Evolutionary conservation across 768 basidiomycete species (phyloP), one percentile per base, ranked within the genome.

Genomic region (Glaciozyma antarctica): DNA sequence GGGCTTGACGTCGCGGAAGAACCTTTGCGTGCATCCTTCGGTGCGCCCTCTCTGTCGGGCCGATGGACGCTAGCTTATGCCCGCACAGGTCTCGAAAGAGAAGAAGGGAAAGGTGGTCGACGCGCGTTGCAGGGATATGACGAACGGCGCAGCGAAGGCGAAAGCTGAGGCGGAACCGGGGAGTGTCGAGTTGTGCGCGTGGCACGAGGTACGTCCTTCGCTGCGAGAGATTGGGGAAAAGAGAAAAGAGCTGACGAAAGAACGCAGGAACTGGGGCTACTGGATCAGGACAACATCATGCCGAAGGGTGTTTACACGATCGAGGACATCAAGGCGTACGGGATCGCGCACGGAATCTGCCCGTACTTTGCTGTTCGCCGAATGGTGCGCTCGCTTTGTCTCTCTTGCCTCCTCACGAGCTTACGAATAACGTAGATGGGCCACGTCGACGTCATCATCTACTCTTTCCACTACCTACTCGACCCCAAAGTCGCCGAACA

Each of bases 401-500:
- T 8, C n/a, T 8, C 34, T 28, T 17, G n/a, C n/a, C 22, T 8
- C 28, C 10, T 44, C 17, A 1, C 34, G 0, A 12, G 41, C 52
- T 41, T 22, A 28, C 5, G 9, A 30, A 24, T 4, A 5, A 9
- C n/a, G 28, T 69, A 98, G 94, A 87, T 99, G 84, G 87, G 90
- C 0, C 94, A 93, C 76, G 89, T 88, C 45, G 90, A 95, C 75
- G 82, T 98, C 72, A 85, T 99, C 77, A 98, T 99, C 77, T 99
- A 97, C 75, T 99, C 95, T 24, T 99, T 98, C 78, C 95, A 99
- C 77, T 99, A 99, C 76, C 81, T 99, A 38, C 83, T 99, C 38
- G 95, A 99, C 78, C 95, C 95, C 3, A 99, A 99, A 77, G 93
- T 99, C 49, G 95, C 95, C 0, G 95, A 98, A 72, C 93, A 98